Conservation (phyloP, 495 filamentous ascomycete species). For the Penicillium odoratum region DNA sequence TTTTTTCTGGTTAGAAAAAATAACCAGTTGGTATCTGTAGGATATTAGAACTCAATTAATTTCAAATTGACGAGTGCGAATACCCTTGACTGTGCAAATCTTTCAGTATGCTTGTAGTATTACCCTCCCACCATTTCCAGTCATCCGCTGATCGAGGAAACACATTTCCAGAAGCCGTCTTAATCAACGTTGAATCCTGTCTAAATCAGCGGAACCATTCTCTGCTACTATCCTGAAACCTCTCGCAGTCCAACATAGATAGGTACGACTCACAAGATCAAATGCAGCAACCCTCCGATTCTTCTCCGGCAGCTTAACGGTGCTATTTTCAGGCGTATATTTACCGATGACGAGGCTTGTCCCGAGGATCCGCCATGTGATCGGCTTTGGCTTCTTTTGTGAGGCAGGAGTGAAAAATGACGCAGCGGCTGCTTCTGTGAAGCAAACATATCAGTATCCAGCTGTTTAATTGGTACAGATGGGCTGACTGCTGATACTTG, state of each 20-base stretch:
- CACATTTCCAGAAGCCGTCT: constrained; percentile 74
- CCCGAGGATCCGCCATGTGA: constrained; percentile 69
- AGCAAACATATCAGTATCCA: not conserved
- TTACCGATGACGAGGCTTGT: constrained; percentile 76
- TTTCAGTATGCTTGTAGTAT: constrained; percentile 64
- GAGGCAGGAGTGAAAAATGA: constrained; percentile 90
- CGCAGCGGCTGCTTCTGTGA: constrained; percentile 63
- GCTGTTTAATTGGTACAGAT: not conserved
- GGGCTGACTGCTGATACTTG: constrained; percentile 69
- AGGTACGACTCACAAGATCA: constrained; percentile 67
- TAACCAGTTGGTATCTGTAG: constrained; percentile 68
- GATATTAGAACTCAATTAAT: constrained; percentile 2
- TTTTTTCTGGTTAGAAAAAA: constrained; percentile 87
- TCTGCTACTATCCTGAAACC: not conserved
- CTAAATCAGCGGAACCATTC: constrained; percentile 3
- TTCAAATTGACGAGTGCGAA: constrained; percentile 13
- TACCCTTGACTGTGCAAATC: constrained; percentile 72
- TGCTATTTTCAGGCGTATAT: constrained; percentile 50
- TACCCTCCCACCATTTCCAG: constrained; percentile 93
- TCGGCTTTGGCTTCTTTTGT: constrained; percentile 77
- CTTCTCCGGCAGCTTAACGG: constrained; percentile 20
- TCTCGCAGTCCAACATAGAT: not conserved
- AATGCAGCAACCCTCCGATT: constrained; percentile 78
- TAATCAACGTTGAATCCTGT: constrained; percentile 86
- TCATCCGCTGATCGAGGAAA: constrained; percentile 70